Percentiles rank a stretch among this genome's conserved stretches.
These are phyloP conservation scores for Suaeda aralocaspica DNA, from an alignment of 148 eudicot genomes.

Conservation along the genomic window DNA sequence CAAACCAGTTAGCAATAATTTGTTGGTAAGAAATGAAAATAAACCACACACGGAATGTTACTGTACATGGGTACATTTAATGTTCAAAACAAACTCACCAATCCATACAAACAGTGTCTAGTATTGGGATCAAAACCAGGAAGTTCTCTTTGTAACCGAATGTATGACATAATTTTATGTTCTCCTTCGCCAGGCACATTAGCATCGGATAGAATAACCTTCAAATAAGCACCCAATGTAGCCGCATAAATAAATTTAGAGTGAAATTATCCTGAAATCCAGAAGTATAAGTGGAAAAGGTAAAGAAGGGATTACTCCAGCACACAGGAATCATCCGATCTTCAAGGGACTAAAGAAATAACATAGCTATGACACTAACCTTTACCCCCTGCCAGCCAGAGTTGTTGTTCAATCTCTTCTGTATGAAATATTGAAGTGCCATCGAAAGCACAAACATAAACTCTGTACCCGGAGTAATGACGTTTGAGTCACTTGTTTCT, in stretches of 20 bases:
- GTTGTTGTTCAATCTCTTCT: conserved; percentile 63
- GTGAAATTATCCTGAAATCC: conserved; percentile 46
- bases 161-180: conserved; percentile 95
- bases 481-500: conserved; percentile 94
- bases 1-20: conserved; percentile 20
- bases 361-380: conserved; percentile 43
- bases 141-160: conserved; percentile 82
- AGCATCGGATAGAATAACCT: conserved; percentile 98
- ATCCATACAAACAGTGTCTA: conserved; percentile 90
- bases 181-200: conserved; percentile 99
- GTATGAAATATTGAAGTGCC: conserved; percentile 90
- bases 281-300: conserved; percentile 31
- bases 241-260: conserved; percentile 46
- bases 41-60: not conserved
- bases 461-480: conserved; percentile 94
- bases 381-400: conserved; percentile 81
- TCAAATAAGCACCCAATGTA: conserved; percentile 69
- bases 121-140: conserved; percentile 95
- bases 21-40: not conserved
- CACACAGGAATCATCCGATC: conserved; percentile 38
- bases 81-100: conserved; percentile 49
- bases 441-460: conserved; percentile 89
- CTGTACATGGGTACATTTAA: not conserved
- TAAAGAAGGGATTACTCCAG: conserved; percentile 53
- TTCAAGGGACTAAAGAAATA: conserved; percentile 21